Conservation (phyloP, 2,329 filamentous ascomycete species). For the Xylaria sp. region DNA sequence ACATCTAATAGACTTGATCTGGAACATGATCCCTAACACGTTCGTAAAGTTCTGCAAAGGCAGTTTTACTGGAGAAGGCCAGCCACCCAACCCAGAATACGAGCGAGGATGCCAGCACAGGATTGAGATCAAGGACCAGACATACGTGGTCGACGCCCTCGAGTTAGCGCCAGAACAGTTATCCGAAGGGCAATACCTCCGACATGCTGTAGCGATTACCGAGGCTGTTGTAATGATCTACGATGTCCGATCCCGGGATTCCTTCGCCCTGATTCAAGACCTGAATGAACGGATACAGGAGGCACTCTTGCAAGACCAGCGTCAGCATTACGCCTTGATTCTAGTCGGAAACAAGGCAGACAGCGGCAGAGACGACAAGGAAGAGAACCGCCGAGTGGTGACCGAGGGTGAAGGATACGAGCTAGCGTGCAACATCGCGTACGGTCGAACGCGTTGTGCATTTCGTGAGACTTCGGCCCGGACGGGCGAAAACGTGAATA, state of each 20-base stretch:
- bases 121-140: slow-evolving; percentile 48
- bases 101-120: slow-evolving; percentile 50
- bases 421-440: slow-evolving; percentile 39
- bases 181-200: slow-evolving; percentile 48
- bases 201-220: slow-evolving; percentile 54
- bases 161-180: slow-evolving; percentile 52
- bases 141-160: slow-evolving; percentile 52
- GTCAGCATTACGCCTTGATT: slow-evolving; percentile 31
- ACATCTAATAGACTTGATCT: background rate
- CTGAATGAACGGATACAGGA: slow-evolving; percentile 42
- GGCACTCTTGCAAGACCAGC: slow-evolving; percentile 40
- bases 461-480: slow-evolving; percentile 52
- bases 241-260: slow-evolving; percentile 45
- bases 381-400: slow-evolving; percentile 44
- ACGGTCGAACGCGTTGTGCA: slow-evolving; percentile 36
- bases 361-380: slow-evolving; percentile 40
- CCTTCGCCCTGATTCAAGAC: slow-evolving; percentile 37
- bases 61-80: slow-evolving; percentile 44
- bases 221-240: slow-evolving; percentile 52
- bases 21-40: slow-evolving; percentile 11
- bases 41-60: slow-evolving; percentile 49
- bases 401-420: slow-evolving; percentile 49
- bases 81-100: slow-evolving; percentile 42
- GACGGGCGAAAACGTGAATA: slow-evolving; percentile 51
- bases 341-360: slow-evolving; percentile 54